These are phyloP conservation scores for Actinomortierella ambigua DNA, from an alignment of 371 early-diverging fungal species.

Conservation along the genomic window DNA sequence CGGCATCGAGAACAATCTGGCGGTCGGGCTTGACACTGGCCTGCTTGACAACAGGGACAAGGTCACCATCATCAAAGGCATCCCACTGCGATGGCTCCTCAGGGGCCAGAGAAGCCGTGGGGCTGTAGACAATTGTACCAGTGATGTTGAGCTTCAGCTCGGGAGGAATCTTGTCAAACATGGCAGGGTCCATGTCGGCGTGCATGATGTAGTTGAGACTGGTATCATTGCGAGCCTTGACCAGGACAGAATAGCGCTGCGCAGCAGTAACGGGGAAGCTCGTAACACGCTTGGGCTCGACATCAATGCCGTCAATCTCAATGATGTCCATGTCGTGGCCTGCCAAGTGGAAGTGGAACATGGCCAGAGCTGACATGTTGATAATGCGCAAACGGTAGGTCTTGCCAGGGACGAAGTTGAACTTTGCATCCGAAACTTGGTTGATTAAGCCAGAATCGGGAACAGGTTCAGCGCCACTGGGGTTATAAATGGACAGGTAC, in stretches of 20 bases:
- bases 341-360: constrained; percentile 80
- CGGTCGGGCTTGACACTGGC: constrained; percentile 52
- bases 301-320: constrained; percentile 80
- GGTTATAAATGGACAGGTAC: constrained; percentile 63
- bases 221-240: constrained; percentile 70
- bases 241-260: constrained; percentile 74
- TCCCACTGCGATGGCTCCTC: constrained; percentile 41
- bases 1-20: constrained; percentile 60
- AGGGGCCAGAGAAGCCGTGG: constrained; percentile 45
- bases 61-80: constrained; percentile 56
- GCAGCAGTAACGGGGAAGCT: constrained; percentile 67
- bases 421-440: constrained; percentile 51
- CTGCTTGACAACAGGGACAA: constrained; percentile 50
- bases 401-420: constrained; percentile 71
- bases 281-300: constrained; percentile 57
- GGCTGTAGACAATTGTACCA: constrained; percentile 59
- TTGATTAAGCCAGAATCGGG: constrained; percentile 67
- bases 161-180: constrained; percentile 73
- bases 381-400: constrained; percentile 85
- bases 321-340: constrained; percentile 79
- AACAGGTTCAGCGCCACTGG: constrained; percentile 70
- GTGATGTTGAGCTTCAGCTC: constrained; percentile 60
- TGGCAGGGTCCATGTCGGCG: constrained; percentile 75
- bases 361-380: constrained; percentile 75
- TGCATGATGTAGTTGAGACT: constrained; percentile 71